Evolutionary conservation across 176 grass and related monocot species (phyloP).

Genomic region (Aegilops tauschii): DNA sequence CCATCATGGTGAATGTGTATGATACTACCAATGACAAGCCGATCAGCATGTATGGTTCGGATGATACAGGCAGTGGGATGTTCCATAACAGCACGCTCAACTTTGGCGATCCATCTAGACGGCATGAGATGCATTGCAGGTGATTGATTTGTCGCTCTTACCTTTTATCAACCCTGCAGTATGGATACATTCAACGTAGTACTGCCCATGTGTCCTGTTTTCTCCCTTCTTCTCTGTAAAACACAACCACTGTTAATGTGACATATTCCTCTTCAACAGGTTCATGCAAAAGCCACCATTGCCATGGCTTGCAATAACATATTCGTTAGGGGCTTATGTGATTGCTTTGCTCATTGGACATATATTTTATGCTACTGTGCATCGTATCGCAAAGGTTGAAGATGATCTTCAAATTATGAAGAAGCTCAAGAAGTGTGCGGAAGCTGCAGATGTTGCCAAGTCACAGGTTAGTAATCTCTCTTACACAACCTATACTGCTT

Average conservation of each 20-base stretch:
- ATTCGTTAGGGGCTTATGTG: constrained; percentile 66
- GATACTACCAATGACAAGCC: constrained; percentile 67
- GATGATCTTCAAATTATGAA: constrained; percentile 82
- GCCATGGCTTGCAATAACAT: constrained; percentile 82
- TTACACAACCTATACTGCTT: not conserved
- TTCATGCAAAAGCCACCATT: constrained; percentile 61
- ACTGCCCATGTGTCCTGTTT: not conserved
- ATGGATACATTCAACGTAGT: not conserved
- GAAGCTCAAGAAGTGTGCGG: constrained; percentile 71
- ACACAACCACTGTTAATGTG: not conserved
- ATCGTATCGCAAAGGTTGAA: constrained; percentile 82
- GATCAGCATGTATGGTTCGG: constrained; percentile 89
- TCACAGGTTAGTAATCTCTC: constrained; percentile 57
- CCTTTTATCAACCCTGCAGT: not conserved
- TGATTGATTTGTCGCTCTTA: constrained; percentile 24
- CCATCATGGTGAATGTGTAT: constrained; percentile 94
- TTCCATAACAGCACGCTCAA: constrained; percentile 69
- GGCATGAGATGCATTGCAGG: constrained; percentile 99
- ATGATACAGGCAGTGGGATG: constrained; percentile 47
- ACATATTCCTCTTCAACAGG: constrained; percentile 47
- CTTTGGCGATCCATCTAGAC: constrained; percentile 87
- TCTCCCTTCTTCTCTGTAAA: not conserved
- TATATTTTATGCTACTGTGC: constrained; percentile 78
- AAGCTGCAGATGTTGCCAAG: constrained; percentile 89
- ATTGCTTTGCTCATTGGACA: constrained; percentile 66